A percentile compares a stretch with the other conserved stretches of the same genome.
Conservation (phyloP, 1,284 basidiomycete species). For the Pseudozyma sp. region DNA sequence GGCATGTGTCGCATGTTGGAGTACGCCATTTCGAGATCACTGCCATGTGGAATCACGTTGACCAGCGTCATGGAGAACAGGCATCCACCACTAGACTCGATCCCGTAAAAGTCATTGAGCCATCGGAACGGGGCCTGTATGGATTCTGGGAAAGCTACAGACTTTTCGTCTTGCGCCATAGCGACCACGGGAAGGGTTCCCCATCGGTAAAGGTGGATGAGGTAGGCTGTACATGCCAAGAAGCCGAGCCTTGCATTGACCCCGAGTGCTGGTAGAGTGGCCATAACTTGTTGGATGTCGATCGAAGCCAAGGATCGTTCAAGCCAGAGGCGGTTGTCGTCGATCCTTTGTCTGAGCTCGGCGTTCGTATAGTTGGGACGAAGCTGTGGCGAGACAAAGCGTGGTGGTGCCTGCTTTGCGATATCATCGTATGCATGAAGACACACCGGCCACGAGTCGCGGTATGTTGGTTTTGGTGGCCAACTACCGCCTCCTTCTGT, state of each 20-base stretch:
- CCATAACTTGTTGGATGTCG: slow-evolving; percentile 28
- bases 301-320: slow-evolving; percentile 15
- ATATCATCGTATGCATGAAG: slow-evolving; percentile 42
- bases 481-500: slow-evolving; percentile 45
- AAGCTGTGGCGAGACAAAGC: slow-evolving; percentile 38
- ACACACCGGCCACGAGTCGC: slow-evolving; percentile 38
- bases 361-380: slow-evolving; percentile 41
- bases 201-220: slow-evolving; percentile 49
- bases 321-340: slow-evolving; percentile 43
- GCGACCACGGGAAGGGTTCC: slow-evolving; percentile 46
- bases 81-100: slow-evolving; percentile 45
- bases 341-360: slow-evolving; percentile 33
- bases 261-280: slow-evolving; percentile 18
- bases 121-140: slow-evolving; percentile 36
- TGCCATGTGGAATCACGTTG: slow-evolving; percentile 23
- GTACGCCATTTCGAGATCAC: slow-evolving; percentile 31
- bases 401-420: slow-evolving; percentile 36
- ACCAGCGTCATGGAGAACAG: slow-evolving; percentile 50
- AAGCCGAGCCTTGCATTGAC: slow-evolving; percentile 40
- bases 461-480: slow-evolving; percentile 45
- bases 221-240: slow-evolving; percentile 44
- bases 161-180: slow-evolving; percentile 48
- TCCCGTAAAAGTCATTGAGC: slow-evolving; percentile 50
- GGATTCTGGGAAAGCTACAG: slow-evolving; percentile 24
- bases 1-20: slow-evolving; percentile 55